These are phyloP conservation scores for Colletotrichum liaoningense DNA, from an alignment of 2,329 filamentous ascomycete genomes.

Conservation along the genomic window DNA sequence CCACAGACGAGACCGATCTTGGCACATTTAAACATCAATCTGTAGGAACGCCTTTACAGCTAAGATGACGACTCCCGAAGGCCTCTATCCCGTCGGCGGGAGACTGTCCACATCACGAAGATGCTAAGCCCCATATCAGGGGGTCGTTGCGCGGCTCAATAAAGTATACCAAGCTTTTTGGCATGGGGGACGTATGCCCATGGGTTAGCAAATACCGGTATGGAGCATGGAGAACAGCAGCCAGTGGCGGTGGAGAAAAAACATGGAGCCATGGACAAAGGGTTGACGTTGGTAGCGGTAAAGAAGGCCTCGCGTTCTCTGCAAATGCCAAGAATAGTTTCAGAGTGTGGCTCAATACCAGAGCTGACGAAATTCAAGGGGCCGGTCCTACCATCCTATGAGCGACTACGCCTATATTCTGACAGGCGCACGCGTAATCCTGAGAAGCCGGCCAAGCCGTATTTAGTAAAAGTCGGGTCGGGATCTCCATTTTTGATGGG, in stretches of 20 bases:
- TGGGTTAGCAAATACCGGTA: background rate
- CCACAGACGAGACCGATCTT: background rate
- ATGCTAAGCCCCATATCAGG: constrained; percentile 4
- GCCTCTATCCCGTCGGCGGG: background rate
- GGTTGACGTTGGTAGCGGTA: no score
- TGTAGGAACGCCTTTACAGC: background rate
- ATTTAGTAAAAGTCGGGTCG: background rate
- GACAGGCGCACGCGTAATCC: constrained; percentile 23
- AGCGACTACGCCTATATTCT: constrained; percentile 7
- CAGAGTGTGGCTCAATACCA: background rate
- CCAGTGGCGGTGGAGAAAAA: no score
- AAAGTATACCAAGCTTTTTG: constrained; percentile 27
- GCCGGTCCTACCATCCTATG: background rate
- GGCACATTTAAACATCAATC: background rate
- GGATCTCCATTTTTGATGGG: background rate
- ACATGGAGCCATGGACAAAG: no score
- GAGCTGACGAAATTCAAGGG: constrained; percentile 11
- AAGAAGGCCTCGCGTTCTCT: background rate
- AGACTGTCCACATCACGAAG: constrained; percentile 22
- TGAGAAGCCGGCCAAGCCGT: background rate
- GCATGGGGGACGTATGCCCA: background rate
- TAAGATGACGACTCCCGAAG: background rate
- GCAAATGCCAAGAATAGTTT: background rate
- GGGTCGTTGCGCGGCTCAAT: constrained; percentile 20
- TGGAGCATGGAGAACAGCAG: background rate